phyloP scores from a whole-genome alignment of 495 filamentous ascomycete species.

The Penicillium parvum region DNA sequence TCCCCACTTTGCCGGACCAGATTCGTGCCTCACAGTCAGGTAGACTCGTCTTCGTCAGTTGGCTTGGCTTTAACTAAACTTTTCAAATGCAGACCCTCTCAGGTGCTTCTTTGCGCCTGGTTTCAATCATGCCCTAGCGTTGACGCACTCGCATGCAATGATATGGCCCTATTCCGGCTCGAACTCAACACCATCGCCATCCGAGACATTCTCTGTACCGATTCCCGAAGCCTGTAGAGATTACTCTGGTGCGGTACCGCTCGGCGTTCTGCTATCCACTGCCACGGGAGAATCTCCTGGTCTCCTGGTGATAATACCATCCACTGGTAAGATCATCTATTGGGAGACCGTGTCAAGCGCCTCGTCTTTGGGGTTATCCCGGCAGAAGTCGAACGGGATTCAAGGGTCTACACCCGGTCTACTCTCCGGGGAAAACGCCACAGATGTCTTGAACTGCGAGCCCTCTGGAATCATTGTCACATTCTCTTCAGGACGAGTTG shows the following conservation, averaged over 20 bases:
- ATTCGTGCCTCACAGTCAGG: constrained; percentile 58
- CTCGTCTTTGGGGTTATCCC: constrained; percentile 66
- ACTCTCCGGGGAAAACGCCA: constrained; percentile 71
- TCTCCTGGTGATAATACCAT: constrained; percentile 76
- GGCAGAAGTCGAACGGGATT: constrained; percentile 71
- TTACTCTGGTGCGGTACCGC: constrained; percentile 60
- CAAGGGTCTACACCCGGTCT: constrained; percentile 68
- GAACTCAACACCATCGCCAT: constrained; percentile 51
- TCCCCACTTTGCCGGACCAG: constrained; percentile 73
- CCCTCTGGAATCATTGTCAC: constrained; percentile 79
- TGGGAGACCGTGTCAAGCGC: constrained; percentile 92
- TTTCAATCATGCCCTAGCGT: constrained; percentile 69
- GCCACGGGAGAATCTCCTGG: constrained; percentile 72
- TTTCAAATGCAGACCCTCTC: constrained; percentile 24
- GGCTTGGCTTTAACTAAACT: constrained; percentile 19
- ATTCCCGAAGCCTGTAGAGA: constrained; percentile 69
- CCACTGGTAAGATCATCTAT: constrained; percentile 78
- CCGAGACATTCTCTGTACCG: constrained; percentile 68
- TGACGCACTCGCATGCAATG: constrained; percentile 74
- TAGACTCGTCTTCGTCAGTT: constrained; percentile 24
- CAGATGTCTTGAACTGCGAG: constrained; percentile 73
- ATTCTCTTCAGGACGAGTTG: constrained; percentile 78
- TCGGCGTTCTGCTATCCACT: constrained; percentile 76
- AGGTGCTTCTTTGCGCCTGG: constrained; percentile 57
- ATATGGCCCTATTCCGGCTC: constrained; percentile 76